Evolutionary conservation across 495 filamentous ascomycete genomes (phyloP).

Genomic region (Penicillium chermesinum): DNA sequence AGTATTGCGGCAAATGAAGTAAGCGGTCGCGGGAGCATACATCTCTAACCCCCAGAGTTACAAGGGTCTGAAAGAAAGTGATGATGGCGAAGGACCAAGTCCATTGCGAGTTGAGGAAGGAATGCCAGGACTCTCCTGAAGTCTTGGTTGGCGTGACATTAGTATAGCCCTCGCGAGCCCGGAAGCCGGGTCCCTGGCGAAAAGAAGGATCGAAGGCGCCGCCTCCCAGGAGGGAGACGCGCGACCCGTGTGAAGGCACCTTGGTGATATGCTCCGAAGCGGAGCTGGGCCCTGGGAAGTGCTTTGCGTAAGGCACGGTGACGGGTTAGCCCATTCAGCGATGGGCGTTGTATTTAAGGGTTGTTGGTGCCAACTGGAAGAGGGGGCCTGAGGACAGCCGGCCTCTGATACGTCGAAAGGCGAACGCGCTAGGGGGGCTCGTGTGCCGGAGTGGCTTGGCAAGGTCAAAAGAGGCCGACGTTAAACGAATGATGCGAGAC

Average conservation of each 20-base stretch:
- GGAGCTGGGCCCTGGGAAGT: conserved; percentile 34
- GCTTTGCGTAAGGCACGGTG: conserved; percentile 35
- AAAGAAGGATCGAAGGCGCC: conserved; percentile 51
- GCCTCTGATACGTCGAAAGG: conserved; percentile 16
- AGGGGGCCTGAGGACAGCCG: conserved; percentile 7
- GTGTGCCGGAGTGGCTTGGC: conserved; percentile 21
- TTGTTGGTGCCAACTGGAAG: conserved; percentile 11
- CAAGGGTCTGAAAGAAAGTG: conserved; percentile 67
- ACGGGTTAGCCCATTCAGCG: conserved; percentile 32
- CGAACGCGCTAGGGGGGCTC: conserved; percentile 14
- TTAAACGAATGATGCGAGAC: conserved; percentile 1
- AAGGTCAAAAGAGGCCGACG: conserved; percentile 4
- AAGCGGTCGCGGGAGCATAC: conserved; percentile 49
- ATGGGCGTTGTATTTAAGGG: conserved; percentile 8
- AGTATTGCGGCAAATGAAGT: neutral
- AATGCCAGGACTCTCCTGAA: conserved; percentile 22
- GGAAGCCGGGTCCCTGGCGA: conserved; percentile 44
- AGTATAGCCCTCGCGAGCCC: conserved; percentile 51
- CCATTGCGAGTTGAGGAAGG: conserved; percentile 76
- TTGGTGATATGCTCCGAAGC: conserved; percentile 48
- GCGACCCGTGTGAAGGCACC: conserved; percentile 56
- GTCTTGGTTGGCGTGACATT: conserved; percentile 29
- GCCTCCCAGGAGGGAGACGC: conserved; percentile 62
- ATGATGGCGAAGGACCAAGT: conserved; percentile 78
- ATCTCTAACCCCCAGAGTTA: conserved; percentile 78